Evolutionary conservation across 2,329 filamentous ascomycete genomes (phyloP), one percentile per base, ranked within the genome.

Genomic region (Aspergillus neoniger): DNA sequence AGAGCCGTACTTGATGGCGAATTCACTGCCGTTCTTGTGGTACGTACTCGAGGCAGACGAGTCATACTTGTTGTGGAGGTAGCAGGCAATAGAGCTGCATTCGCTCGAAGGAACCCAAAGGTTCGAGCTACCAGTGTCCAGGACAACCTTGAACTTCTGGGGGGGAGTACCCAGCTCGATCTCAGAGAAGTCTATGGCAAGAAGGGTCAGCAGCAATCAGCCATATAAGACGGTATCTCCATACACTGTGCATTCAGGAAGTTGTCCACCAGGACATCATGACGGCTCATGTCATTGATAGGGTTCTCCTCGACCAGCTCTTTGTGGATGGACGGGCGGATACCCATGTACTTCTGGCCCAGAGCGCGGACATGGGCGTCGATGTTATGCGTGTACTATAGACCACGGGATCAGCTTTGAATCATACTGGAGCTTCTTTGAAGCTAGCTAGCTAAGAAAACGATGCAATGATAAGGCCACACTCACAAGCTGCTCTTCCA

Each of bases 51-150:
- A 99, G 4, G 88, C 82, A 39, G 88, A 90, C 60, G 92, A 95
- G 80, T 98, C 92, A 82, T 98, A 99, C 83, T 96, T 99, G 79
- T 81, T 88, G 85, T 99, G 95, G 62, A 99, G 88, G 81, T 94
- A 99, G 86, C 95, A 99, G 67, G 95, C 96, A 74, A 99, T 99
- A 75, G 93, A 97, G 75, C 86, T 88, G 79, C 96, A 99, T 74
- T 92, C 85, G 59, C 86, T 83, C 23, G 93, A 96, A 41, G 96
- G 96, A 62, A 99, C 93, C 96, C 96, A 99, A 65, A 99, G 86
- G 84, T 99, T 99, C 77, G 95, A 98, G 85, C 92, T 97, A 72
- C 95, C 95, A 28, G 95, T 99, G 79, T 99, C 95, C 66, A 99
- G 89, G 66, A 99, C 90, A 69, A 99, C 96, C 86, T 99, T 99